Evolutionary conservation across 805 yeast species (phyloP), one percentile per base, ranked within the genome.

Genomic region (Torulaspora maleeae): DNA sequence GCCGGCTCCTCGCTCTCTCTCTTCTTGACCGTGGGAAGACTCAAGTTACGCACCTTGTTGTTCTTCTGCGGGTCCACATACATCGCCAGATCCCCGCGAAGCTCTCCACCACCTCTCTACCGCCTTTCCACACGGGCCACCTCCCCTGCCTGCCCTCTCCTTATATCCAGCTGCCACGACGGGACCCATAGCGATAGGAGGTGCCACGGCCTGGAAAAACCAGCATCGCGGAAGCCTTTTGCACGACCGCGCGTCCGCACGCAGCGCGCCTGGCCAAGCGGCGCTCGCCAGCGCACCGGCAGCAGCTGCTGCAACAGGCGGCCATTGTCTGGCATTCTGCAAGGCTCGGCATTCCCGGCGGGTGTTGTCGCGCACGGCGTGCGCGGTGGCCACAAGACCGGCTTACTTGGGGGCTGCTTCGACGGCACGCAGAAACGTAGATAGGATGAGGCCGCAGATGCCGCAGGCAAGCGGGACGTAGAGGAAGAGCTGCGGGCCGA

Each of bases 401-500:
- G n/a, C n/a, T n/a, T n/a, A n/a, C 17, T 32, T 32, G 17, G 35
- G n/a, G 11, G 54, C 28, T 16, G 48, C 12, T 29, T 55, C 44
- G 9, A 53, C 54, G 3, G 53, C 41, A 13, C 45, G 50, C 19
- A 66, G 51, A 33, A 56, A 52, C 16, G 46, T 50, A 5, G 61
- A 44, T 12, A 53, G 33, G 2, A 52, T 13, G 11, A 53, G 28
- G 1, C 63, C 56, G 4, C 48, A 6, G 2, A 46, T 15, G 8
- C 60, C 51, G 10, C 51, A 48, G 0, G 41, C 24, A 5, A 60
- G 35, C 2, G 67, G 66, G 1, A 68, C 27, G 28, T 52, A 50
- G 38, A 77, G 57, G 7, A 72, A 71, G 10, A 66, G 30, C 33
- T 59, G 63, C 1, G 80, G 78, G 8, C 58, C 52, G n/a, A 43